Evolutionary conservation across 2,329 filamentous ascomycete species (phyloP).

Genomic region (Aspergillus alliaceus): DNA sequence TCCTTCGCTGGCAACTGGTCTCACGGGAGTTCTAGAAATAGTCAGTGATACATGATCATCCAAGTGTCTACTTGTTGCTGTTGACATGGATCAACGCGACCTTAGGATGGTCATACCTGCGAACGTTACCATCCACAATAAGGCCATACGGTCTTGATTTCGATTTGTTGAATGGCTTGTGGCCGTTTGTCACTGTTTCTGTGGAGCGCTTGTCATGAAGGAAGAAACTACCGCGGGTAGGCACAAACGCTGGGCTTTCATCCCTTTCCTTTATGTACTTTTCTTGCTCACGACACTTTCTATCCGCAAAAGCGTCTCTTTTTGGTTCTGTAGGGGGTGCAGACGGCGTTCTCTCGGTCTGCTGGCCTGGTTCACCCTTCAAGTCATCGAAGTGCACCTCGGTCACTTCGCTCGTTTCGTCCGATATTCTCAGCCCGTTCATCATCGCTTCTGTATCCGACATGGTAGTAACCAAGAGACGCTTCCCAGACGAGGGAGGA

Average conservation of each 20-base stretch:
- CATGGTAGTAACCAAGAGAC: conserved; percentile 38
- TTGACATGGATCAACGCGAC: background rate
- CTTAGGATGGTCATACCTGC: conserved; percentile 39
- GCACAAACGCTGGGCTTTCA: conserved; percentile 88
- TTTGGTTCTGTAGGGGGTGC: conserved; percentile 37
- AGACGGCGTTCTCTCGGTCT: conserved; percentile 39
- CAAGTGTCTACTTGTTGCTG: background rate
- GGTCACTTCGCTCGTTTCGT: conserved; percentile 35
- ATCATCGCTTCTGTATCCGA: conserved; percentile 63
- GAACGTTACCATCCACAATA: conserved; percentile 44
- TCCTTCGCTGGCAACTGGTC: conserved; percentile 61
- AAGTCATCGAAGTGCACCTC: conserved; percentile 55
- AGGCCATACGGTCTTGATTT: conserved; percentile 57
- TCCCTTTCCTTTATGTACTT: conserved; percentile 87
- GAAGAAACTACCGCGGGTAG: conserved; percentile 92
- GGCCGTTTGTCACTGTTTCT: conserved; percentile 74
- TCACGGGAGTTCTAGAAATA: conserved; percentile 39
- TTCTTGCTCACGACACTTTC: conserved; percentile 80
- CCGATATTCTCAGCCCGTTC: conserved; percentile 55
- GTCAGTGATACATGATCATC: conserved; percentile 24
- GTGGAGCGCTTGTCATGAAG: conserved; percentile 90
- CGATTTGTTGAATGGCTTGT: conserved; percentile 58
- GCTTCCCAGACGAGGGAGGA: conserved; percentile 33
- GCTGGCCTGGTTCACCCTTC: conserved; percentile 27
- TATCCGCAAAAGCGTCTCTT: conserved; percentile 64